phyloP scores from a whole-genome alignment of 2,329 filamentous ascomycete species.

The Lojkania enalia region DNA sequence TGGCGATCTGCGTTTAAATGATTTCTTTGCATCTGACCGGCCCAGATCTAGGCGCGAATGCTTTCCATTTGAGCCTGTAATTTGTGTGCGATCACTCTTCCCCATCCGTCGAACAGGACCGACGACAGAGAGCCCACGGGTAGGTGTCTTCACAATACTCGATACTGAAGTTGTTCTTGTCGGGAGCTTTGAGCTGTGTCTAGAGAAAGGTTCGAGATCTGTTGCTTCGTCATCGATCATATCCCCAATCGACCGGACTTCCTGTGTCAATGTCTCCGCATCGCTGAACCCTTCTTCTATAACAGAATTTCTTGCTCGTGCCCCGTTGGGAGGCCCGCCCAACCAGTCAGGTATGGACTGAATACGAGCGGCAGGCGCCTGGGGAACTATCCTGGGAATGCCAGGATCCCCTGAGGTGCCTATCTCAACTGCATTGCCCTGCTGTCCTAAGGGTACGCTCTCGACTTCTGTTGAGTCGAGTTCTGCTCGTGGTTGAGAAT shows the following conservation, averaged over 20 bases:
- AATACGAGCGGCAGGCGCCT: background rate
- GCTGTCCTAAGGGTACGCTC: background rate
- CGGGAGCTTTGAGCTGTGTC: conserved; percentile 11
- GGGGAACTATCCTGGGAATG: conserved; percentile 5
- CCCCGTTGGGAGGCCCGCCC: conserved; percentile 4
- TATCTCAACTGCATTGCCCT: conserved; percentile 24
- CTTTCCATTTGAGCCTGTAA: conserved; percentile 10
- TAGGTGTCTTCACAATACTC: conserved; percentile 36
- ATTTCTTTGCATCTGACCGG: conserved; percentile 31
- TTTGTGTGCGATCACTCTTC: conserved; percentile 18
- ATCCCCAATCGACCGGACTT: conserved; percentile 20
- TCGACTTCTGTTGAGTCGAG: conserved; percentile 18
- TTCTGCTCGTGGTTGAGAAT: conserved; percentile 20
- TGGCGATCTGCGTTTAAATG: conserved; percentile 22
- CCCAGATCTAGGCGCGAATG: conserved; percentile 22
- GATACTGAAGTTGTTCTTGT: conserved; percentile 24
- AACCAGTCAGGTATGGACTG: conserved; percentile 19
- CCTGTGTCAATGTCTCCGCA: conserved; percentile 32
- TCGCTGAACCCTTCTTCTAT: conserved; percentile 33
- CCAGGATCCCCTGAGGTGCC: conserved; percentile 30
- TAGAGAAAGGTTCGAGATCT: conserved; percentile 21
- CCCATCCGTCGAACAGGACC: conserved; percentile 28
- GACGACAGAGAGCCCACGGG: conserved; percentile 32
- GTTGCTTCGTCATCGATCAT: conserved; percentile 24
- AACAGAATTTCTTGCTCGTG: conserved; percentile 14